phyloP scores from a whole-genome alignment of 495 filamentous ascomycete species.

The Tetracladium setigerum region DNA sequence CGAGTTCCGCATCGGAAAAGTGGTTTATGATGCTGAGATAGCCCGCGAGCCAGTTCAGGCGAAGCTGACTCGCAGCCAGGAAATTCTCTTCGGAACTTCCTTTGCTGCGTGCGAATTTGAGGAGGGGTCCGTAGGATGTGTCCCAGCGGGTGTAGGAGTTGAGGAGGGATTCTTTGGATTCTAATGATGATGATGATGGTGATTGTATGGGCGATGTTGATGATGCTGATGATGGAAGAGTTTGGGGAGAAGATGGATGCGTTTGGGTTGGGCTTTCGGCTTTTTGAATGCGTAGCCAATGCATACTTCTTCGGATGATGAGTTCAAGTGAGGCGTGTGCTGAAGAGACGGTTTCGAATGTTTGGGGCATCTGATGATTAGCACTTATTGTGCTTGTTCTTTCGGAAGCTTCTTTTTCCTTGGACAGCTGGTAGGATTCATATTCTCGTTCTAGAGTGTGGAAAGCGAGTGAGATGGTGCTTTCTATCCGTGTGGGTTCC shows the following conservation, averaged over 20 bases:
- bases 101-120: constrained; percentile 6
- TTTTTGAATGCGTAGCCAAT: constrained; percentile 10
- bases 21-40: constrained; percentile 11
- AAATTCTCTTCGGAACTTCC: constrained; percentile 7
- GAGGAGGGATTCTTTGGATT: constrained; percentile 9
- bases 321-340: constrained; percentile 2
- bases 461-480: too few relatives aligned
- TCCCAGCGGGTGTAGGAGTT: constrained; percentile 14
- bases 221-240: neutral
- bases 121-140: constrained; percentile 5
- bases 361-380: constrained; percentile 3
- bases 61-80: constrained; percentile 3
- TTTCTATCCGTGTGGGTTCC: too few relatives aligned
- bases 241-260: neutral
- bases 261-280: constrained; percentile 8
- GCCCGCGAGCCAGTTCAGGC: constrained; percentile 13
- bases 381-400: too few relatives aligned
- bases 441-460: too few relatives aligned
- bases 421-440: too few relatives aligned
- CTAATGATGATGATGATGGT: constrained; percentile 5
- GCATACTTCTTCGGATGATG: constrained; percentile 14
- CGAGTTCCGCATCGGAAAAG: too few relatives aligned
- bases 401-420: too few relatives aligned
- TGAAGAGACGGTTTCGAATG: constrained; percentile 4
- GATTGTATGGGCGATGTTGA: neutral